phyloP scores from a whole-genome alignment of 805 yeast species.

The Wickerhamiella shivajii region DNA sequence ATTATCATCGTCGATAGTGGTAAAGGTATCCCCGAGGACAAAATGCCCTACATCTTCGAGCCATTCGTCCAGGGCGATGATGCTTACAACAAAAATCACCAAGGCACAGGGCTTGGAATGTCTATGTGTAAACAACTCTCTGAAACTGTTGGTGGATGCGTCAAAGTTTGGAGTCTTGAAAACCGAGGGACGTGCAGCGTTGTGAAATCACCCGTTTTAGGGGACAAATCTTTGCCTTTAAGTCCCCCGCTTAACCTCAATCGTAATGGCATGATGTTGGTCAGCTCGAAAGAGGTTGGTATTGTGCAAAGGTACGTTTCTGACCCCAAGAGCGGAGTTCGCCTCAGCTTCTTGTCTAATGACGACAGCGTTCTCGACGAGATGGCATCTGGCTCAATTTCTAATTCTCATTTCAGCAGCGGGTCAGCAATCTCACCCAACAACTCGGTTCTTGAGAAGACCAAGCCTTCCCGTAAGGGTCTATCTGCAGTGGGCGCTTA shows the following conservation, averaged over 20 bases:
- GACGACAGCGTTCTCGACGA: conserved; percentile 3
- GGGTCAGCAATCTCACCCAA: no score
- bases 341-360: neutral
- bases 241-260: neutral
- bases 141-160: conserved; percentile 72
- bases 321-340: conserved; percentile 1
- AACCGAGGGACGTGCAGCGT: conserved; percentile 14
- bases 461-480: no score
- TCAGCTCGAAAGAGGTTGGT: conserved; percentile 5
- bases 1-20: conserved; percentile 80
- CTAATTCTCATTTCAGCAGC: no score
- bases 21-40: conserved; percentile 70
- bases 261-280: conserved; percentile 6
- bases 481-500: no score
- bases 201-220: conserved; percentile 13
- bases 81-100: conserved; percentile 75
- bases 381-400: neutral
- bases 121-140: conserved; percentile 82
- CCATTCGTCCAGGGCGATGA: conserved; percentile 97
- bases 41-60: conserved; percentile 78
- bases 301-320: neutral
- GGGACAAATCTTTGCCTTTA: conserved; percentile 1
- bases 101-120: conserved; percentile 91
- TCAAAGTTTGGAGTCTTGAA: conserved; percentile 27
- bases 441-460: no score